Evolutionary conservation across 441 rosid genomes (phyloP).

Genomic region (Eruca vesicaria): DNA sequence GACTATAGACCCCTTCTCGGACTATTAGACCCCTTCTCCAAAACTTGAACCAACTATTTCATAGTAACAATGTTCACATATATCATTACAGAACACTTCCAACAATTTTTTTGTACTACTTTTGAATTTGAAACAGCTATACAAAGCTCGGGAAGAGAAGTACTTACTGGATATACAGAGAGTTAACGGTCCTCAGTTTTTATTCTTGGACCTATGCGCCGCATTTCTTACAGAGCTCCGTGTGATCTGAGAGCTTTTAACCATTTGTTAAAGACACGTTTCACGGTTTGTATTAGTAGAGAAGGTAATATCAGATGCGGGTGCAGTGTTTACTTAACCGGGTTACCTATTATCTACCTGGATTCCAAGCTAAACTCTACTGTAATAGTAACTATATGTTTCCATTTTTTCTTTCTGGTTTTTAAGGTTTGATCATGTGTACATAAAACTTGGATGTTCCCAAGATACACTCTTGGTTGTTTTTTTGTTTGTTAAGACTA

Average conservation of each 20-base stretch:
- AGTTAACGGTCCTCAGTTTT: slow-evolving; percentile 92
- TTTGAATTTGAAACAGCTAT: slow-evolving; percentile 54
- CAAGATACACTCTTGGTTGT: not conserved
- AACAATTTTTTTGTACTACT: not conserved
- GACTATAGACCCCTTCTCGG: not conserved
- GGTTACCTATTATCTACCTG: slow-evolving; percentile 33
- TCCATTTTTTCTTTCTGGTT: not conserved
- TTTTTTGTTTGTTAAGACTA: too few species aligned
- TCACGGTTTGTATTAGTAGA: slow-evolving; percentile 26
- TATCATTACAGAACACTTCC: not conserved
- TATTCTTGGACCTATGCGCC: slow-evolving; percentile 94
- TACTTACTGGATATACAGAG: slow-evolving; percentile 93
- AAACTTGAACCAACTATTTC: not conserved
- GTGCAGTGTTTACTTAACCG: slow-evolving; percentile 27
- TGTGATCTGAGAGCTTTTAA: slow-evolving; percentile 47
- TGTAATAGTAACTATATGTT: slow-evolving; percentile 12
- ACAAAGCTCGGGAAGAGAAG: slow-evolving; percentile 89
- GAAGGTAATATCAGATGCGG: slow-evolving; percentile 3
- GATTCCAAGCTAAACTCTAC: slow-evolving; percentile 29
- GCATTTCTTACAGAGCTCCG: slow-evolving; percentile 96
- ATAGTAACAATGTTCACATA: not conserved
- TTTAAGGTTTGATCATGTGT: slow-evolving; percentile 20
- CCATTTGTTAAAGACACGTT: slow-evolving; percentile 17
- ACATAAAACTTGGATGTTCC: slow-evolving; percentile 17
- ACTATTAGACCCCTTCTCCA: too few species aligned